Conservation (phyloP, 208 protist genomes). For the Trypanosoma cruzi region DNA sequence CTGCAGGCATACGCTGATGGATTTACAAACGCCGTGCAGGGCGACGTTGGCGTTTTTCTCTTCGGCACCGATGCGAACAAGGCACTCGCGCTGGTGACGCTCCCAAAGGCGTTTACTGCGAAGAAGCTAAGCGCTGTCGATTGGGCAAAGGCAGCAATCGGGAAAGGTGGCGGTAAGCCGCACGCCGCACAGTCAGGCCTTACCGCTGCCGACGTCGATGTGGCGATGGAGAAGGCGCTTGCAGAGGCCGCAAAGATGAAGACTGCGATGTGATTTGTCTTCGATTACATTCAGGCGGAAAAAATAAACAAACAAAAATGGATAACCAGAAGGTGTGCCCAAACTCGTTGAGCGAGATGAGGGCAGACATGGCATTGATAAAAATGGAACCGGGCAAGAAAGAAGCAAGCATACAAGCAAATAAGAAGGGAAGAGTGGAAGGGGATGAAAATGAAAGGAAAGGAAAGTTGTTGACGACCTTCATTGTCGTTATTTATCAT, state of each 20-base stretch:
- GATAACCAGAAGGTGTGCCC: background rate
- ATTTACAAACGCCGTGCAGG: constrained; percentile 54
- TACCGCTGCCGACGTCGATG: constrained; percentile 40
- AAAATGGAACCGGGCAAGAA: too few species aligned
- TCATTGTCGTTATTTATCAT: too few species aligned
- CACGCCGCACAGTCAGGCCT: constrained; percentile 88
- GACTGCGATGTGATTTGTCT: constrained; percentile 19
- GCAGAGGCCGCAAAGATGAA: constrained; percentile 77
- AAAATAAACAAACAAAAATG: background rate
- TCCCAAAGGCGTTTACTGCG: constrained; percentile 62
- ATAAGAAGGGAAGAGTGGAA: too few species aligned
- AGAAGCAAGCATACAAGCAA: too few species aligned
- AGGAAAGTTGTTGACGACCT: too few species aligned
- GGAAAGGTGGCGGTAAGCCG: constrained; percentile 92
- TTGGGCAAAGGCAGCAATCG: constrained; percentile 84
- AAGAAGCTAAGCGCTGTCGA: constrained; percentile 85
- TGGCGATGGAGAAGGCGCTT: constrained; percentile 54
- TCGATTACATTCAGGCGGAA: background rate
- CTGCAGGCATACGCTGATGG: constrained; percentile 83
- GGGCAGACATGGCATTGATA: too few species aligned
- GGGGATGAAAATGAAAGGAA: too few species aligned
- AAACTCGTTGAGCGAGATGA: too few species aligned
- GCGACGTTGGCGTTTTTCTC: constrained; percentile 77
- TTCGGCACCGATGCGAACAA: constrained; percentile 68
- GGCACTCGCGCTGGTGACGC: constrained; percentile 69